Base-by-base conservation (phyloP, 75 land plant genomes). In the Ceratopteris richardii region DNA sequence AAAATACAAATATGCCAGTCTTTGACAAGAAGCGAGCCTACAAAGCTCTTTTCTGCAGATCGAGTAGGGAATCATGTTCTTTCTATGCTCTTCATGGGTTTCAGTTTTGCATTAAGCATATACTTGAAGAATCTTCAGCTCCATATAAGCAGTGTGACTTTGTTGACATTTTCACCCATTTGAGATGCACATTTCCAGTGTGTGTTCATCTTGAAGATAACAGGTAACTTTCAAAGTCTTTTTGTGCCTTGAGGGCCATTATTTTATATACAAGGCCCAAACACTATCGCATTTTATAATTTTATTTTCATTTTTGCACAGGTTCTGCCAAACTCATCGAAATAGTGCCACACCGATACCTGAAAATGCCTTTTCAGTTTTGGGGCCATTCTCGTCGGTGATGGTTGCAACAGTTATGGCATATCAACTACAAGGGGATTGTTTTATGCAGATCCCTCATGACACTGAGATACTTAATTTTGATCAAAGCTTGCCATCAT, bases 81-180 rank as follows among this genome's bases (percentile, higher is more conserved):
- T 57, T 62, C 16, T 69, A 69, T 62, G 55, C 51, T 19, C 50
- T 69, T 1, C 66, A 69, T 54, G 72, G 72, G 17, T 62, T 24
- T 21, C 25, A 31, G 44, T 69, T 39, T 27, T 69, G 72, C 55
- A 54, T 69, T 10, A 48, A 55, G 66, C 72, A 69, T 27, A 69
- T 69, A 27, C 59, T 69, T 57, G 66, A 69, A 41, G 72, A 69
- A 41, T 40, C 66, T 28, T 43, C 29, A 10, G 72, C 72, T 17
- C 72, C 66, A 14, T 69, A 69, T 43, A 69, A 62, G 72, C 72
- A 69, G 31, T 69, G 72, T 46, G 65, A 69, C 1, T 69, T 54
- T 62, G 51, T 69, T 36, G 66, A 69, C 22, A n/a, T 33, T 6
- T 37, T 40, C 9, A 54, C 59, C 13, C 25, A 41, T 31, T 58